Conservation (phyloP, 2,329 filamentous ascomycete species). For the Fusarium newnesense region DNA sequence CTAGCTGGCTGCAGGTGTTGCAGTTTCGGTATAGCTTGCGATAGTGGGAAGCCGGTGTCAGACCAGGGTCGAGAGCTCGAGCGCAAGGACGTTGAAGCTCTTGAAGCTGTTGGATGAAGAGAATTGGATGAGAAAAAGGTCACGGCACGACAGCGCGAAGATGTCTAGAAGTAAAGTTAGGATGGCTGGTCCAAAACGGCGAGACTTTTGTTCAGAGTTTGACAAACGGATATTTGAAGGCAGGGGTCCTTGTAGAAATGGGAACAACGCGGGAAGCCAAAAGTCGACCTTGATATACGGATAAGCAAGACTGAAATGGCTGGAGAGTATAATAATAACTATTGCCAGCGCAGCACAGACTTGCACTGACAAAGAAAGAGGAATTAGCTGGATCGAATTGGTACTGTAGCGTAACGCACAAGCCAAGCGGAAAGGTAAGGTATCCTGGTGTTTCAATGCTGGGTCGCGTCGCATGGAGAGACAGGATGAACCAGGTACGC, state of each 20-base stretch:
- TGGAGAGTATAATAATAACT: constrained; percentile 20
- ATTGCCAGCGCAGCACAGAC: constrained; percentile 37
- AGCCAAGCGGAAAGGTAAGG: constrained; percentile 31
- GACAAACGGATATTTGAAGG: constrained; percentile 20
- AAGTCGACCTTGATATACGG: not conserved
- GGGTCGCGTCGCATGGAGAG: constrained; percentile 32
- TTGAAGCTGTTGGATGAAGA: constrained; percentile 5
- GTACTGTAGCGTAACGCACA: constrained; percentile 30
- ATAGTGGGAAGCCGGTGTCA: constrained; percentile 39
- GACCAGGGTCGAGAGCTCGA: constrained; percentile 28
- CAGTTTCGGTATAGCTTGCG: constrained; percentile 36
- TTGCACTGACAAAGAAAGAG: constrained; percentile 29
- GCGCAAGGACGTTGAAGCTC: constrained; percentile 14
- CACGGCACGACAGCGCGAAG: constrained; percentile 14
- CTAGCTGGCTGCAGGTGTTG: constrained; percentile 36
- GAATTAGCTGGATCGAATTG: constrained; percentile 15
- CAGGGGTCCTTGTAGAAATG: constrained; percentile 23
- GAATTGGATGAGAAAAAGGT: constrained; percentile 6
- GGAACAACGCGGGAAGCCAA: constrained; percentile 34
- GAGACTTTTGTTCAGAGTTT: constrained; percentile 17
- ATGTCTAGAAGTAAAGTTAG: constrained; percentile 29
- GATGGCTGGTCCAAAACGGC: constrained; percentile 12
- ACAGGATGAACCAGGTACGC: constrained; percentile 38
- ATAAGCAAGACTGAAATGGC: constrained; percentile 11
- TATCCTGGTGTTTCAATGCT: constrained; percentile 43